These are phyloP conservation scores for Endothia cerciana DNA, from an alignment of 2,329 filamentous ascomycete species.

Conservation along the genomic window DNA sequence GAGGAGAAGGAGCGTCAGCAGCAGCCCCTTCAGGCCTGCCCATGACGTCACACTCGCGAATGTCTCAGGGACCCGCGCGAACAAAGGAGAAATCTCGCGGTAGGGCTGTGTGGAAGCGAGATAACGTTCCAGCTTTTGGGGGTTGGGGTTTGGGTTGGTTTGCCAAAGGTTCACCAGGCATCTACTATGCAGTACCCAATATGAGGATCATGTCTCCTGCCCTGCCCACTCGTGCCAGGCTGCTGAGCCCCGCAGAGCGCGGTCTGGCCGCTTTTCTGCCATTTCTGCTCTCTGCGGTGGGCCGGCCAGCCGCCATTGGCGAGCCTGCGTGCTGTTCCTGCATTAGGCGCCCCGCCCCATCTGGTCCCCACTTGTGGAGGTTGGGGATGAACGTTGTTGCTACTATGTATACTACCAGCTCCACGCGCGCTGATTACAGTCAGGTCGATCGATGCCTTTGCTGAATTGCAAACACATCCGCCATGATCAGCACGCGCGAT, in stretches of 20 bases:
- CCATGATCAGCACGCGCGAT: background rate
- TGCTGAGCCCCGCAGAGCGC: conserved; percentile 13
- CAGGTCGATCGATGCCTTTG: conserved; percentile 6
- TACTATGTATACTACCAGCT: conserved; percentile 5
- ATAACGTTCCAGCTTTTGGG: background rate
- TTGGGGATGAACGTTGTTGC: conserved; percentile 5
- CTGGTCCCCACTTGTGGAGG: background rate
- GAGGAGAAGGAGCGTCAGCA: conserved; percentile 8
- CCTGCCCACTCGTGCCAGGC: conserved; percentile 4
- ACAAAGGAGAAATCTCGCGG: background rate
- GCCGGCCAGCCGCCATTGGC: background rate
- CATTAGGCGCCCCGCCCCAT: conserved; percentile 3
- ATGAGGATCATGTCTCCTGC: too few species aligned
- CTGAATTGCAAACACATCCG: background rate
- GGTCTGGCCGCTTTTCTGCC: background rate
- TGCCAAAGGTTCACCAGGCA: too few species aligned
- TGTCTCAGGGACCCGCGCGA: background rate
- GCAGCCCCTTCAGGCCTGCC: conserved; percentile 12
- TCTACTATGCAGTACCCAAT: too few species aligned
- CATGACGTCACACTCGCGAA: conserved; percentile 25
- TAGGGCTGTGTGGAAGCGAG: background rate
- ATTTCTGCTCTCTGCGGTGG: background rate
- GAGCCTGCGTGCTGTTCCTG: conserved; percentile 11
- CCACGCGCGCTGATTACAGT: conserved; percentile 5
- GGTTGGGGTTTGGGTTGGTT: background rate